Base-by-base conservation (phyloP, 345 rosid species). In the Anacardium occidentale region DNA sequence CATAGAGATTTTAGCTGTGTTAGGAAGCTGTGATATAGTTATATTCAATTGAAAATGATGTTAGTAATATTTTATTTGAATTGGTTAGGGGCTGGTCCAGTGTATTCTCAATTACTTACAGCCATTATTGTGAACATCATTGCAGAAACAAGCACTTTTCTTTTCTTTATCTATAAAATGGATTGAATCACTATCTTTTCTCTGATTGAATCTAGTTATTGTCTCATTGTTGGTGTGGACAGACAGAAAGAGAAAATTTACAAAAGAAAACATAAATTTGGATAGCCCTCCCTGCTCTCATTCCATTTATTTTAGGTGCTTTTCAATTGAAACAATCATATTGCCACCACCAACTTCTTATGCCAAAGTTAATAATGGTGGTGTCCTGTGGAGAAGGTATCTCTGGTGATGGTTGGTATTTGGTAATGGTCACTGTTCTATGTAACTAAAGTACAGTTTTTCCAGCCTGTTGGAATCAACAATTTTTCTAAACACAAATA, bases 341-440 rank as follows among this genome's bases (percentile, higher is more conserved):
- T 42, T 44, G 37, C 62, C 71, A 73, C 80, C 81, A 75, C 80
- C 81, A 75, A 78, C 72, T 81, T 70, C 55, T 24, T 20, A 64
- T 45, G 17, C 40, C n/a, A 42, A 10, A 48, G n/a, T 58, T 45
- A 13, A 26, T 14, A 42, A 10, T 55, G 62, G 68, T 75, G 56
- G 56, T 37, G 42, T 66, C 44, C 59, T 58, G 62, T 66, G 25
- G 62, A 42, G 60, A 48, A 66, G 52, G 67, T 69, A 56, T 61
- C 74, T 68, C 74, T 77, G 79, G 71, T 69, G 8, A 51, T 62
- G 72, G 79, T 72, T 68, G 81, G 73, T 64, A 50, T 50, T 29
- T 68, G 81, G 73, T 64, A 50, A 56, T 29, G 62, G 37, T 21
- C 59, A 45, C 50, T 61, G 55, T 68, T 62, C 64, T 26, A 22